Evolutionary conservation across 257 asterid genomes (phyloP).

Genomic region (Thymus mandschuricus): DNA sequence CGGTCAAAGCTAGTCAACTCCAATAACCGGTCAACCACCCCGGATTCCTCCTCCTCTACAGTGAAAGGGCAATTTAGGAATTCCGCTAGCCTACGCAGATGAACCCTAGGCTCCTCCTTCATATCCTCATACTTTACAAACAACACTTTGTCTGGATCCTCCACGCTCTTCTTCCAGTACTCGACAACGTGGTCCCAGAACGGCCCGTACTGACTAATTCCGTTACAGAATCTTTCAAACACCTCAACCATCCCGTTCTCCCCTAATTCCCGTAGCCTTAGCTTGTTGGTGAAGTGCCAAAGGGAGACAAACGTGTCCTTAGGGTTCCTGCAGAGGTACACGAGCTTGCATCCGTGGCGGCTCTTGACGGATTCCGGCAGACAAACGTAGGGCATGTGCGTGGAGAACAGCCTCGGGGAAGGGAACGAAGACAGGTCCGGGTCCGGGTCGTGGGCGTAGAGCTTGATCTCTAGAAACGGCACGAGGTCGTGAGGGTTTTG

Average conservation of each 20-base stretch:
- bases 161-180: constrained; percentile 38
- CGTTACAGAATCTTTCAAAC: constrained; percentile 35
- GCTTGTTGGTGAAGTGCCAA: constrained; percentile 41
- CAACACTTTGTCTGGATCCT: constrained; percentile 16
- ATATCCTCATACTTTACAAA: constrained; percentile 45
- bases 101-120: constrained; percentile 31
- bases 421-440: constrained; percentile 29
- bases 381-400: constrained; percentile 34
- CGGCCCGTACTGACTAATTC: constrained; percentile 42
- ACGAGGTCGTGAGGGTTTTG: constrained; percentile 25
- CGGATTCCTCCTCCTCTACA: constrained; percentile 34
- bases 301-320: constrained; percentile 48
- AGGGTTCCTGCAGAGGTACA: constrained; percentile 45
- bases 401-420: constrained; percentile 36
- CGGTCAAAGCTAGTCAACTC: constrained; percentile 35
- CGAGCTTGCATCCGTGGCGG: constrained; percentile 29
- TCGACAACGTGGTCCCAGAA: constrained; percentile 43
- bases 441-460: constrained; percentile 9
- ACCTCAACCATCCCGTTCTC: constrained; percentile 10
- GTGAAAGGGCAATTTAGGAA: constrained; percentile 38
- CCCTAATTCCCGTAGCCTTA: constrained; percentile 26
- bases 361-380: constrained; percentile 31
- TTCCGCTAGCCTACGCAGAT: constrained; percentile 33
- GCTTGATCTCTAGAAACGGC: constrained; percentile 1
- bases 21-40: constrained; percentile 29